phyloP scores from a whole-genome alignment of 371 early-diverging fungal genomes.

The Entomophthora muscae region DNA sequence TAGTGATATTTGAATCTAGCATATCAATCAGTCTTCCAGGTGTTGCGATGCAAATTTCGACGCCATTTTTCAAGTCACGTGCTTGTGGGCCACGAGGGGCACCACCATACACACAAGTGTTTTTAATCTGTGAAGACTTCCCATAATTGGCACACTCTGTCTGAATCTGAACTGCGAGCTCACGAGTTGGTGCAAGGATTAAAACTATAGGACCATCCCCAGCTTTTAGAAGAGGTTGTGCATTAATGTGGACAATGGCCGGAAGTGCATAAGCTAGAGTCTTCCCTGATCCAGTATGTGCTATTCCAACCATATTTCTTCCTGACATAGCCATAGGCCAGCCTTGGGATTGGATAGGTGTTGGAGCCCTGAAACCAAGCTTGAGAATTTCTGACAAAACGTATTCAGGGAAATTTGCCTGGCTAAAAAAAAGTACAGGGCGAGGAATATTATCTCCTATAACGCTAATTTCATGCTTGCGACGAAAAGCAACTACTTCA shows the following conservation, averaged over 20 bases:
- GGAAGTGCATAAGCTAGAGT: conserved; percentile 95
- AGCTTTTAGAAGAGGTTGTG: conserved; percentile 81
- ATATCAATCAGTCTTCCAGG: conserved; percentile 99
- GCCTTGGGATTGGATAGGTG: conserved; percentile 97
- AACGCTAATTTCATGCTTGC: conserved; percentile 49
- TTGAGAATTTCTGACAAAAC: conserved; percentile 69
- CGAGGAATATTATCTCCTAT: conserved; percentile 51
- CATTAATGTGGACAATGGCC: conserved; percentile 96
- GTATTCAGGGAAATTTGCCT: conserved; percentile 68
- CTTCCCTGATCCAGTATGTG: conserved; percentile 98
- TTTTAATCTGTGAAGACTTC: conserved; percentile 67
- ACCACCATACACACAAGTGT: conserved; percentile 94
- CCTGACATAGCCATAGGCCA: conserved; percentile 99
- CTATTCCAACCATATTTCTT: conserved; percentile 95
- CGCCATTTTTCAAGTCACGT: conserved; percentile 68
- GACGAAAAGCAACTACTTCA: conserved; percentile 44
- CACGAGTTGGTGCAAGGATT: conserved; percentile 85
- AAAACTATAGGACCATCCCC: conserved; percentile 97
- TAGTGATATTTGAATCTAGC: conserved; percentile 73
- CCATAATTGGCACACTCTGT: conserved; percentile 88
- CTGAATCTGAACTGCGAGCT: conserved; percentile 89
- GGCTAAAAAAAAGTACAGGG: conserved; percentile 63
- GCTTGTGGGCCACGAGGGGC: conserved; percentile 91
- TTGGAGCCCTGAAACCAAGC: conserved; percentile 80
- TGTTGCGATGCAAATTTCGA: conserved; percentile 97